Base-by-base conservation (phyloP, 192 early-diverging fungal genomes). In the Umbelopsis sp. region DNA sequence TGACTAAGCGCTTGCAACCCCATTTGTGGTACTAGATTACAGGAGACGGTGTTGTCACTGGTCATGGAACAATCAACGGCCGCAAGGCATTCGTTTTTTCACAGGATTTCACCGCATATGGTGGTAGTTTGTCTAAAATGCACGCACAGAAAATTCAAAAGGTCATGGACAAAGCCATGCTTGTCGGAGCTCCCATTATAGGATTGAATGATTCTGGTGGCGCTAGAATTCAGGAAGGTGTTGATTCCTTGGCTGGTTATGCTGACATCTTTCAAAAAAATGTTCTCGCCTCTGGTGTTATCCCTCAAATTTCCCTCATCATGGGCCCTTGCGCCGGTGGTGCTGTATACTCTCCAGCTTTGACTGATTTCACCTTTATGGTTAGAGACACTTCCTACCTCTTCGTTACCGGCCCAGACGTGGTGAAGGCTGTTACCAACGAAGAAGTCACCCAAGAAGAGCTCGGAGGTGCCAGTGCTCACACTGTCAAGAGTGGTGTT, bases 281-380 rank as follows among this genome's bases (percentile, higher is more conserved):
- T 75, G 97, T 97, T 27, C 68, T 92, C 68, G 92, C 92, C 4
- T 96, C 94, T 1, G 97, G 97, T 22, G 97, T 97, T 21, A 84
- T 98, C 35, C 97, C 97, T 22, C 97, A 98, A 78, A 89, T 98
- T 53, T 97, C 95, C 3, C 77, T 98, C 49, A 92, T 98, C 64
- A 98, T 98, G 97, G 97, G 97, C 3, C 97, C 97, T 5, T 98
- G 95, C 73, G 97, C 97, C 27, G 97, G 97, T 77, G 96, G 96
- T 51, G 95, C 95, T 8, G 97, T 98, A 23, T 98, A 98, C 82
- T 96, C 94, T 16, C 97, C 97, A 20, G 97, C 97, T 48, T 82
- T 98, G 82, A 98, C 95, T 0, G 97, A 98, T 71, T 97, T 97
- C 66, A 96, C 92, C 2, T 94, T 97, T 71, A 98, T 98, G 97